A percentile compares a stretch with the other conserved stretches of the same genome.
Conservation (phyloP, 2,329 filamentous ascomycete species). For the Fusarium citri region DNA sequence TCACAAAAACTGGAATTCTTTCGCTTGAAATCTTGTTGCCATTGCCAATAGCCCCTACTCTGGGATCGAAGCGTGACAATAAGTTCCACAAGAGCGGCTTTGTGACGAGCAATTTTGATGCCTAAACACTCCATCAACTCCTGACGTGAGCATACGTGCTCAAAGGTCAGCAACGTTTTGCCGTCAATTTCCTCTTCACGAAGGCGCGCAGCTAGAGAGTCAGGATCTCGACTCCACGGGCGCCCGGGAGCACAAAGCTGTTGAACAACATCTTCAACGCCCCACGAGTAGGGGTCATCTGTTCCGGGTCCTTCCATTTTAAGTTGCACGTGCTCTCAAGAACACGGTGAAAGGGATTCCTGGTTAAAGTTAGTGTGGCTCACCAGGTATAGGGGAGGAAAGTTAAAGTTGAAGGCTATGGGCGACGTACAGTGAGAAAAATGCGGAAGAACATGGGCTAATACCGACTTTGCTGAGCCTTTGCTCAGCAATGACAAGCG, state of each 20-base stretch:
- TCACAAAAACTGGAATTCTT: conserved; percentile 29
- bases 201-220: conserved; percentile 65
- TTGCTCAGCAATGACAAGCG: conserved; percentile 27
- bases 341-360: conserved; percentile 10
- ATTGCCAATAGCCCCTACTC: conserved; percentile 62
- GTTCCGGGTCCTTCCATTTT: conserved; percentile 44
- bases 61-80: conserved; percentile 65
- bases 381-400: neutral
- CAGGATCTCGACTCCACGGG: conserved; percentile 63
- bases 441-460: conserved; percentile 27
- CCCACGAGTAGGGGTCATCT: conserved; percentile 81
- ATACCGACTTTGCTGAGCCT: conserved; percentile 20
- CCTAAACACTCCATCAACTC: conserved; percentile 66
- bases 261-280: conserved; percentile 71
- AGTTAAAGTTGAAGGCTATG: neutral
- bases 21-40: conserved; percentile 43
- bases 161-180: conserved; percentile 68
- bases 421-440: neutral
- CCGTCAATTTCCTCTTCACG: conserved; percentile 74
- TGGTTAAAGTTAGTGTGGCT: conserved; percentile 1
- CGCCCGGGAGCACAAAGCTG: conserved; percentile 70
- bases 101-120: conserved; percentile 68
- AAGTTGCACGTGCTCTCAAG: neutral
- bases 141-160: conserved; percentile 62
- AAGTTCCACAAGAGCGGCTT: conserved; percentile 66